Conservation (phyloP, 2,329 filamentous ascomycete genomes). For the Apiospora hydei region DNA sequence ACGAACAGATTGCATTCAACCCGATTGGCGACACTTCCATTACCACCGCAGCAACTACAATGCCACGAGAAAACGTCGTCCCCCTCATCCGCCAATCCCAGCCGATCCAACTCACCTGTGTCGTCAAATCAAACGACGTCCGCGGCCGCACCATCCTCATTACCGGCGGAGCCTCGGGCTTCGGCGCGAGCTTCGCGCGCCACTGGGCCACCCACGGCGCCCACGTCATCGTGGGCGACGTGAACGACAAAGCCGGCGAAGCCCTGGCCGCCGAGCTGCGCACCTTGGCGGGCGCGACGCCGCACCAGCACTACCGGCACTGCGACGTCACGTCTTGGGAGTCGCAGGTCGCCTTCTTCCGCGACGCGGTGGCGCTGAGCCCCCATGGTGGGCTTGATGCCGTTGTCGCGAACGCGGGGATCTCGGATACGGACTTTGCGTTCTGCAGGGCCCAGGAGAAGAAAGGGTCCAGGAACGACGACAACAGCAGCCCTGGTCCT, state of each 20-base stretch:
- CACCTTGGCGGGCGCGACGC: not conserved
- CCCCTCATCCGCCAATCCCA: not conserved
- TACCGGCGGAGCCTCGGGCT: not conserved
- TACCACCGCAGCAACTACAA: too few species aligned
- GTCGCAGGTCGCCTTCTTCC: not conserved
- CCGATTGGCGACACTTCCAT: too few species aligned
- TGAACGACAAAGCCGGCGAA: not conserved
- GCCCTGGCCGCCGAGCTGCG: not conserved
- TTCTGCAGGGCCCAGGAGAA: not conserved
- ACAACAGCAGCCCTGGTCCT: not conserved
- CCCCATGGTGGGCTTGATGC: not conserved
- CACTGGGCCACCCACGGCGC: not conserved
- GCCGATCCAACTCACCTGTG: not conserved
- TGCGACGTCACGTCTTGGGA: not conserved
- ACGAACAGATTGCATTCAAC: too few species aligned
- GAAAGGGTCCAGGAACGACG: not conserved
- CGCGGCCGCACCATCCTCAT: constrained; percentile 2
- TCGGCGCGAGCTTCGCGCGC: not conserved
- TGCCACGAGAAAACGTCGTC: not conserved
- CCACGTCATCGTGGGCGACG: not conserved
- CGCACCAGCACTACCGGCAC: constrained; percentile 4
- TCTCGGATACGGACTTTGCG: not conserved
- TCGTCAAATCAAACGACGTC: not conserved
- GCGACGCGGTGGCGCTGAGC: not conserved
- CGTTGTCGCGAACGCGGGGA: not conserved